Evolutionary conservation across 176 grass and related monocot genomes (phyloP).

Genomic region (Zoysia japonica): DNA sequence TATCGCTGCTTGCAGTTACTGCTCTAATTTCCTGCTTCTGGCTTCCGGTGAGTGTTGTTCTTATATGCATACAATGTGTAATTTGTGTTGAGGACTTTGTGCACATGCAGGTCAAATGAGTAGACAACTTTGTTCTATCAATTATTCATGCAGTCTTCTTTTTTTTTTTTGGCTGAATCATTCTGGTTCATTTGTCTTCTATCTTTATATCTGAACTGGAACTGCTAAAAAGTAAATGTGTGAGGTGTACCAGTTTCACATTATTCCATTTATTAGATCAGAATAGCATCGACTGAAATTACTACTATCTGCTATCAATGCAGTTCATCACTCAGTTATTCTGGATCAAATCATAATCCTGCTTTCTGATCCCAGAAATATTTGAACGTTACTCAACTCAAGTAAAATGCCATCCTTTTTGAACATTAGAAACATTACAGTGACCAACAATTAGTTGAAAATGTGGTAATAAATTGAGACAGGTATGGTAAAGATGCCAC

Average conservation of each 20-base stretch:
- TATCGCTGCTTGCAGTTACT: conserved; percentile 47
- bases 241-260: not conserved
- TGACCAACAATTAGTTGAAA: conserved; percentile 9
- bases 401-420: not conserved
- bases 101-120: not conserved
- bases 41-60: conserved; percentile 56
- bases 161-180: not conserved
- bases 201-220: not conserved
- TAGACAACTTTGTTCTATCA: not conserved
- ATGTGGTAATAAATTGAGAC: not conserved
- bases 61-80: not conserved
- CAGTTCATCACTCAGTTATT: not conserved
- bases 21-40: conserved; percentile 57
- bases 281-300: not conserved
- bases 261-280: conserved; percentile 15
- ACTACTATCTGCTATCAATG: not conserved
- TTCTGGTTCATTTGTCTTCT: not conserved
- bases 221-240: not conserved
- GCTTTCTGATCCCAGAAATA: conserved; percentile 23
- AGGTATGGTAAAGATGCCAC: not conserved
- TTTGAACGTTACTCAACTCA: not conserved
- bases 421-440: not conserved
- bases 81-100: conserved; percentile 15
- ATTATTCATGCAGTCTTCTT: not conserved
- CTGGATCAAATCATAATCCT: not conserved